Base-by-base conservation (phyloP, 768 basidiomycete species). In the Mycena polygramma region DNA sequence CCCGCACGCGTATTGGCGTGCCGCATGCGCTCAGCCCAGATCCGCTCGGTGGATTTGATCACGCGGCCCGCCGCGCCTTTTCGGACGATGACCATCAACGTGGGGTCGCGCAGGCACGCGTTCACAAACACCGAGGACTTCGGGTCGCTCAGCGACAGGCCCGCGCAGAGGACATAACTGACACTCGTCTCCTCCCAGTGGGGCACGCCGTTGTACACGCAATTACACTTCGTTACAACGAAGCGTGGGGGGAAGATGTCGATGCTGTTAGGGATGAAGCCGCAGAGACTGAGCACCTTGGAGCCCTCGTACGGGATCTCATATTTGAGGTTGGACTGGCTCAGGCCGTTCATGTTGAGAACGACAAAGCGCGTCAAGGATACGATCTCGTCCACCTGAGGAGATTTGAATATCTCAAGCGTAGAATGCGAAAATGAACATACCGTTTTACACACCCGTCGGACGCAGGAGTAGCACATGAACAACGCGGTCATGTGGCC, bases 391-490 rank as follows among this genome's bases (percentile, higher is more conserved):
- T 81, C 78, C 10, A 81, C 68, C 80, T 79, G 30, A 14, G 11
- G 19, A 17, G 20, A 8, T 37, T 49, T 59, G 13, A 43, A 48
- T 43, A 53, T 26, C 39, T 36, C 4, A 53, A 19, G 22, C 37
- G 41, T 20, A 13, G 13, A 7, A 19, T 41, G 48, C 22, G 26
- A 26, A 15, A 39, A 7, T 41, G 41, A 37, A 57, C 54, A 53
- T 73, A 79, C 80, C 67, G 80, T 78, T 63, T 74, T 73, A 60
- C 80, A 81, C n/a, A 71, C 73, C 17, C 62, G 67, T 45, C 80
- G 79, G 63, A 82, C 75, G 51, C 81, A 82, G 5, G 75, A 73
- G 57, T 81, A 82, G 58, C 81, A 81, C 19, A 52, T 59, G 43
- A 74, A 72, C 37, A 81, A 61, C 37, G 77, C 77, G 51, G 73